Evolutionary conservation across 2,329 filamentous ascomycete genomes (phyloP), one percentile per base, ranked within the genome.

Genomic region (Saccharata proteae): DNA sequence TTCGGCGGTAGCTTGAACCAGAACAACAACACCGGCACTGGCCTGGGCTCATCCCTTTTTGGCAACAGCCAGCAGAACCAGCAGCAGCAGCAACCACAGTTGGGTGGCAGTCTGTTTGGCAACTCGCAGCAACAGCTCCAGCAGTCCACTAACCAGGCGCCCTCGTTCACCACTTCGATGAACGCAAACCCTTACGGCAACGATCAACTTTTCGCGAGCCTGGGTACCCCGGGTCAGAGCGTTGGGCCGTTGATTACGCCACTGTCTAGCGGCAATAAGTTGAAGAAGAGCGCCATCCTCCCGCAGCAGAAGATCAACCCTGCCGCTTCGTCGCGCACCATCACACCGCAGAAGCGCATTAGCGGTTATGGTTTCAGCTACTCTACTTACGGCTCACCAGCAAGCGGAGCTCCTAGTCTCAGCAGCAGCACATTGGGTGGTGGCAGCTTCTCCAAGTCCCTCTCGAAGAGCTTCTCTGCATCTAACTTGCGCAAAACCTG

Each of bases 241-340:
- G 81, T 85, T 3, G 90, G 90, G 2, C 90, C 92, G 3, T 68
- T 98, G 41, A 90, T 88, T 6, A 96, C 88, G 1, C 90, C 92
- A 0, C 67, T 96, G 9, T 80, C 77, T 6, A 78, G 76, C 40
- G 71, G 67, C 33, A 77, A 75, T 54, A 88, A 84, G 59, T 68
- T 77, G 35, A 82, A 81, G 55, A 80, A 84, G 51, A 76, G 72
- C 41, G 79, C 81, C 7, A 80, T 88, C 25, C 59, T 93, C 32
- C 85, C 85, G 3, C 76, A 90, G 51, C 85, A 88, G 62, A 90
- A 86, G 58, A 69, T 93, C 42, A 88, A 84, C 27, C 83, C 85
- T 0, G 73, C 74, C 27, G 82, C 82, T 19, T 77, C 81, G 6
- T 79, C 80, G 14, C 79, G 85, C 28, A 77, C 86, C 35, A 71